Conservation (phyloP, 208 protist species). For the Trichomonas tenax region DNA sequence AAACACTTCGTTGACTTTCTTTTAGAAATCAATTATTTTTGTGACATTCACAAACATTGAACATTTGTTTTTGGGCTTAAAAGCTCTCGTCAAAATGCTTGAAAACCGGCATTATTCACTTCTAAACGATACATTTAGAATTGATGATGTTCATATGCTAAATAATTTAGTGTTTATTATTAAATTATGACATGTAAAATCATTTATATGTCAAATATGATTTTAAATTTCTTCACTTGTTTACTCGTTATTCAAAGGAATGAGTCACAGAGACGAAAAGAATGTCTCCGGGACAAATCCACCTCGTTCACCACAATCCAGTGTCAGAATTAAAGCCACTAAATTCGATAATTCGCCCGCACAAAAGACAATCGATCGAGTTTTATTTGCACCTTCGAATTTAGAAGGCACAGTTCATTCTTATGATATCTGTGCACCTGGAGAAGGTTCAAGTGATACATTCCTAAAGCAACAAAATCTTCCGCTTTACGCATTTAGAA, state of each 20-base stretch:
- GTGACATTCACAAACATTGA: too few relatives aligned
- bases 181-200: neutral
- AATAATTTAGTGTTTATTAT: too few relatives aligned
- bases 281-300: neutral
- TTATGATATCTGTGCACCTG: neutral
- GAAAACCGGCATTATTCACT: too few relatives aligned
- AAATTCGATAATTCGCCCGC: neutral
- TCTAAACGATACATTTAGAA: too few relatives aligned
- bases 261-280: neutral
- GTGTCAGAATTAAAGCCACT: neutral
- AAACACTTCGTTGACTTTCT: too few relatives aligned
- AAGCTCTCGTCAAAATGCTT: too few relatives aligned
- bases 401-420: neutral
- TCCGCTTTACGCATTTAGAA: neutral
- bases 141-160: too few relatives aligned
- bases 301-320: neutral
- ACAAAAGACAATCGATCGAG: neutral
- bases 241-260: neutral
- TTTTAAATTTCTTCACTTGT: neutral
- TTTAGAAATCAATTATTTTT: too few relatives aligned
- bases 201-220: neutral
- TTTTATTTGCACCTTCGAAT: neutral
- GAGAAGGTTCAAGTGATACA: neutral
- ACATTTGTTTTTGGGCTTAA: too few relatives aligned
- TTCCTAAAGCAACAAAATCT: neutral